phyloP scores from a whole-genome alignment of 1,284 basidiomycete species.

The Pholiota adiposa region DNA sequence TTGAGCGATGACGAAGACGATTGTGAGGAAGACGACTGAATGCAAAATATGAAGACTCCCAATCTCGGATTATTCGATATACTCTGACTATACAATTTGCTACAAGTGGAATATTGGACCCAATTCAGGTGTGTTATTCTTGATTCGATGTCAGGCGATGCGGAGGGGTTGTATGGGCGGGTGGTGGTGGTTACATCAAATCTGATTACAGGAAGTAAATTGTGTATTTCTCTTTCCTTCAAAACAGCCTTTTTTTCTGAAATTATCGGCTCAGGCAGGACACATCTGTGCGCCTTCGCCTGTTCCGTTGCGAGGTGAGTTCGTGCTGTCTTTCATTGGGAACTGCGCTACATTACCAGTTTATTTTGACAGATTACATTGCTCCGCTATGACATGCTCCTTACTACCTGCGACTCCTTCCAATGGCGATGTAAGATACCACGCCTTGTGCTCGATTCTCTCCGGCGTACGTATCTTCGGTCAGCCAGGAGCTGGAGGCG shows the following conservation, averaged over 20 bases:
- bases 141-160: constrained; percentile 9
- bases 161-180: neutral
- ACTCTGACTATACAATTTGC: neutral
- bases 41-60: constrained; percentile 7
- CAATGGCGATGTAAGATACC: neutral
- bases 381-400: neutral
- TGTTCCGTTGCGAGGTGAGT: constrained; percentile 26
- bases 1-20: constrained; percentile 58
- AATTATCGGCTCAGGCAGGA: constrained; percentile 20
- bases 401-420: neutral
- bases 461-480: neutral
- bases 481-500: neutral
- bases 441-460: neutral
- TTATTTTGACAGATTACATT: constrained; percentile 10
- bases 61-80: neutral
- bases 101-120: constrained; percentile 3
- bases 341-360: constrained; percentile 14
- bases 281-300: constrained; percentile 19
- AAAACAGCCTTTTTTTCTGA: constrained; percentile 14
- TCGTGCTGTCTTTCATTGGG: neutral
- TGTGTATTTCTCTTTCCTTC: constrained; percentile 27
- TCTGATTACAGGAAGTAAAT: constrained; percentile 25
- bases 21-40: constrained; percentile 24
- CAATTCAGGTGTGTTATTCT: constrained; percentile 32
- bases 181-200: constrained; percentile 6